Evolutionary conservation across 1,284 basidiomycete genomes (phyloP), one percentile per base, ranked within the genome.

Genomic region (Abortiporus biennis): DNA sequence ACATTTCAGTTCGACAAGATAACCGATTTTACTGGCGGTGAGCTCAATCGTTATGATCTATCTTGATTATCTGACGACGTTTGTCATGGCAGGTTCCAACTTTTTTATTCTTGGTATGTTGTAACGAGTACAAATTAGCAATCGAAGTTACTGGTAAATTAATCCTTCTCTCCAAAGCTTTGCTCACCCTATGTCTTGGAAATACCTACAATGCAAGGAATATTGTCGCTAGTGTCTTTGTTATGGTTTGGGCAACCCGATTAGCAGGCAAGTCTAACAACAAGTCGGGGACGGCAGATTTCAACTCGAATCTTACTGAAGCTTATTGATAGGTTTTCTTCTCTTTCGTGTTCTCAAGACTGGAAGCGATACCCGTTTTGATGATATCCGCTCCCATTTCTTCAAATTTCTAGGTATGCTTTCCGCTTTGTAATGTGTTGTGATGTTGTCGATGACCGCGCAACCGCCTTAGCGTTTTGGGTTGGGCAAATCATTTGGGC

Each of bases 1-100:
- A 76, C 74, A 0, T n/a, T 19, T 1, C 32, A 81, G 66, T 82
- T 85, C 54, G 82, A 86, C 60, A 85, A 85, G 57, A 79, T 86
- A 38, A 85, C 82, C 8, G 83, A 80, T 54, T 74, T 80, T 47
- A 79, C 76, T 3, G 77, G 78, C 45, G 74, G 76, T 74, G 27
- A 9, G 67, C 56, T n/a, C 33, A 34, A 8, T 34, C 11, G 8
- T 17, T 34, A 34, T 17, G 8, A 34, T 11, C 33, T 11, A 19
- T 30, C 13, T 41, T 24, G 25, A 11, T 16, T 29, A 29, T 29
- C 17, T 25, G 20, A 9, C 43, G 30, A 41, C n/a, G 36, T 13
- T 31, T 24, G 8, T 21, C 38, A 17, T 20, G 35, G 27, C 27
- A 72, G 80, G 80, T 27, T 80, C 77, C 4, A 85, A 85, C 56